These are phyloP conservation scores for Volvox africanus DNA, from an alignment of 139 green algal genomes.

Conservation along the genomic window DNA sequence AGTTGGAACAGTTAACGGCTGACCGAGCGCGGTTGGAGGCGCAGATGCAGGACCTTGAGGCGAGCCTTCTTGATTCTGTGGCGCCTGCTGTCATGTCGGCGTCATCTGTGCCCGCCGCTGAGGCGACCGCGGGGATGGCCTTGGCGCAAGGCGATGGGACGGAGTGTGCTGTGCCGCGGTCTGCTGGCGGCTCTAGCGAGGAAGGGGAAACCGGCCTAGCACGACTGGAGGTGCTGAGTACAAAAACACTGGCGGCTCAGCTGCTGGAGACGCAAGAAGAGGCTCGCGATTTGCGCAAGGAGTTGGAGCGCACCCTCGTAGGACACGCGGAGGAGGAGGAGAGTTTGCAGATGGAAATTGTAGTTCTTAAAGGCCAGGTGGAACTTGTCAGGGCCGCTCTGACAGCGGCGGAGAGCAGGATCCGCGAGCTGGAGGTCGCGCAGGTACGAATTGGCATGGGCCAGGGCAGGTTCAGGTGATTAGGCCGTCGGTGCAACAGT, in stretches of 20 bases:
- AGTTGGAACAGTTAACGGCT: slow-evolving; percentile 3
- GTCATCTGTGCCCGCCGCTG: background rate
- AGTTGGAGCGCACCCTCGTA: slow-evolving; percentile 44
- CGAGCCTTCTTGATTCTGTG: background rate
- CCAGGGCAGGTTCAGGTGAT: too few species aligned
- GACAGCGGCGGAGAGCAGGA: background rate
- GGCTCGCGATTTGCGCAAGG: background rate
- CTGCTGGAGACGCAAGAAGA: slow-evolving; percentile 4
- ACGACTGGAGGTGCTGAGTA: slow-evolving; percentile 29
- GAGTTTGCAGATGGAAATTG: background rate
- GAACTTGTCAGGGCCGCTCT: background rate
- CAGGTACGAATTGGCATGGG: background rate
- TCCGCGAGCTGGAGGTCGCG: background rate
- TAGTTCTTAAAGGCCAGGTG: background rate
- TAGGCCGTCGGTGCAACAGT: too few species aligned
- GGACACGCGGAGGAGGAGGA: background rate
- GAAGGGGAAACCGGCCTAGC: background rate
- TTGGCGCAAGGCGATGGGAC: background rate
- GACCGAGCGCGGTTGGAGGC: background rate
- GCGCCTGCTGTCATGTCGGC: background rate
- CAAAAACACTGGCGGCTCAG: slow-evolving; percentile 17
- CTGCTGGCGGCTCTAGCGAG: background rate
- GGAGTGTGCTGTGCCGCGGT: background rate
- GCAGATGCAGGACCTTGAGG: slow-evolving; percentile 25
- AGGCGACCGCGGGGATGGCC: background rate